A percentile compares a stretch with the other conserved stretches of the same genome.
phyloP scores from a whole-genome alignment of 2,329 filamentous ascomycete genomes.

The Sodiomyces alkalinus region DNA sequence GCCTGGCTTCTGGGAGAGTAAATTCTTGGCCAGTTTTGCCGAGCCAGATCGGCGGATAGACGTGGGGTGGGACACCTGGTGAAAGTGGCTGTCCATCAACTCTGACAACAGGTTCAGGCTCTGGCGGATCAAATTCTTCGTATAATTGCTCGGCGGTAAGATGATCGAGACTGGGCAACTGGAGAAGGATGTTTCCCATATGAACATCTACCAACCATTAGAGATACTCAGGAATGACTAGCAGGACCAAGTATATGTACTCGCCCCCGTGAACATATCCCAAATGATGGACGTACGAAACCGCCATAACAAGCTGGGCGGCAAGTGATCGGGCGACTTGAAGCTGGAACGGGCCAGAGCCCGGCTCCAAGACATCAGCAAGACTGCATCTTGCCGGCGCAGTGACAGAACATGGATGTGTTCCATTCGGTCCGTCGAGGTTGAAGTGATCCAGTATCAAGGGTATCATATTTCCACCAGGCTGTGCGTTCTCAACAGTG shows the following conservation, averaged over 20 bases:
- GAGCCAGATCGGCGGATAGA: constrained; percentile 17
- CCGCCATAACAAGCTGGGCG: constrained; percentile 14
- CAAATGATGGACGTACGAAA: constrained; percentile 13
- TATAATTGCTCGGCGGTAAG: constrained; percentile 13
- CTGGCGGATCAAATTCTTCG: constrained; percentile 9
- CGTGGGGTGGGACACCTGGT: constrained; percentile 14
- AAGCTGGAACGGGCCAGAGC: constrained; percentile 11
- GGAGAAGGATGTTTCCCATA: constrained; percentile 18
- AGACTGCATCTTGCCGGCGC: constrained; percentile 13
- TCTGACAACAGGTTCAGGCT: constrained; percentile 10
- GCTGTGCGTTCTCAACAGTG: neutral
- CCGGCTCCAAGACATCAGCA: constrained; percentile 8
- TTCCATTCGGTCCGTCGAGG: constrained; percentile 14
- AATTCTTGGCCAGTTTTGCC: constrained; percentile 16
- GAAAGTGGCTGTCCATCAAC: constrained; percentile 8
- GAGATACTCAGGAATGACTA: neutral
- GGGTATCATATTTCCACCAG: constrained; percentile 6
- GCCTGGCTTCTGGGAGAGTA: constrained; percentile 10
- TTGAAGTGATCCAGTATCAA: constrained; percentile 11
- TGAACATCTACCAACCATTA: constrained; percentile 14
- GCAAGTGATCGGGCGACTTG: constrained; percentile 13
- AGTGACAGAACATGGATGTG: constrained; percentile 14
- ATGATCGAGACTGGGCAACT: constrained; percentile 8
- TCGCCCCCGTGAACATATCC: constrained; percentile 17
- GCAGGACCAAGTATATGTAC: neutral